These are phyloP conservation scores for Danielozyma ontarioensis DNA, from an alignment of 805 yeast species.

Conservation along the genomic window DNA sequence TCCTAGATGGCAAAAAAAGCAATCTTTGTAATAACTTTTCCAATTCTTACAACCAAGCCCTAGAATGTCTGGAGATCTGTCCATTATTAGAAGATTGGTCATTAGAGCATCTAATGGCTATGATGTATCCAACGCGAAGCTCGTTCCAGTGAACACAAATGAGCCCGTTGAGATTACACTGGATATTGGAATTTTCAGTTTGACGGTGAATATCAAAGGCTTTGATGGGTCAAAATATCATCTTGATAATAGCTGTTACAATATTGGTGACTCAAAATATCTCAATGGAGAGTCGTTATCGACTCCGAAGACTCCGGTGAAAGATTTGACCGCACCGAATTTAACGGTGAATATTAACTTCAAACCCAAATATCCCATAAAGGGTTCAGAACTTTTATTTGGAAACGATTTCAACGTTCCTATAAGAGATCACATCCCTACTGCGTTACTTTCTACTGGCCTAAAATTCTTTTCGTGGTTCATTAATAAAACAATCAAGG, in stretches of 20 bases:
- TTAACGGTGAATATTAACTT: constrained; percentile 32
- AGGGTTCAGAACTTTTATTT: constrained; percentile 52
- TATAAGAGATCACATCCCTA: constrained; percentile 53
- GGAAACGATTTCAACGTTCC: constrained; percentile 68
- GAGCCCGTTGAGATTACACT: constrained; percentile 31
- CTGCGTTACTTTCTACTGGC: constrained; percentile 43
- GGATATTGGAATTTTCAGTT: constrained; percentile 31
- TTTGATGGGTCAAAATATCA: constrained; percentile 42
- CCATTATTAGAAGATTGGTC: constrained; percentile 21
- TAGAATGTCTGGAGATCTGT: no score
- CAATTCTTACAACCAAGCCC: no score
- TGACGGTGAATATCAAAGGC: constrained; percentile 41
- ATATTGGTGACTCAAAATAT: constrained; percentile 21
- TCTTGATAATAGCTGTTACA: constrained; percentile 24
- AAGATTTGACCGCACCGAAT: constrained; percentile 21
- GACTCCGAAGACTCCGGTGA: constrained; percentile 2
- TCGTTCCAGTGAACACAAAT: constrained; percentile 43
- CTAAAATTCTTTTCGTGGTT: constrained; percentile 50
- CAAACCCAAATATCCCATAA: constrained; percentile 37
- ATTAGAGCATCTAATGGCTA: constrained; percentile 27
- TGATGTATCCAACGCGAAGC: constrained; percentile 13
- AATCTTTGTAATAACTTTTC: no score
- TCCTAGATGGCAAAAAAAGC: no score
- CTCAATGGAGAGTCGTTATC: constrained; percentile 17
- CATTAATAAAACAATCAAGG: constrained; percentile 61